phyloP scores from a whole-genome alignment of 202 grass and related monocot species.

The Cymbopogon flexuosus region DNA sequence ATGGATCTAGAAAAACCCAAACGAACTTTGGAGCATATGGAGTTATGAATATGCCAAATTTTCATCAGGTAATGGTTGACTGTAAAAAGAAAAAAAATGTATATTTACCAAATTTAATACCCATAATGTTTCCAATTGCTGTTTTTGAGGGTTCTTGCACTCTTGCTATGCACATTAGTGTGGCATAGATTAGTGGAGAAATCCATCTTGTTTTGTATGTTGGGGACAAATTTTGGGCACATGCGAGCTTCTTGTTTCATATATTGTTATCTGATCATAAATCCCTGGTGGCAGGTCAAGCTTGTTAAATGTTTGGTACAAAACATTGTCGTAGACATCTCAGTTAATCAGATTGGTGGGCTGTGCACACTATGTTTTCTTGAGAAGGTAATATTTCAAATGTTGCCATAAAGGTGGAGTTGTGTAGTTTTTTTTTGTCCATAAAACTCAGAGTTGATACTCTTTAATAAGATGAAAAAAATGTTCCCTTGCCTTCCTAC shows the following conservation, averaged over 20 bases:
- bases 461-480: background rate
- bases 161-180: background rate
- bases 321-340: slow-evolving; percentile 79
- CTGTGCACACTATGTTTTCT: slow-evolving; percentile 72
- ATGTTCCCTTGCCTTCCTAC: background rate
- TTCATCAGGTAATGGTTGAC: background rate
- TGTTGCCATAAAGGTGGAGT: background rate
- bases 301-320: slow-evolving; percentile 69
- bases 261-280: background rate
- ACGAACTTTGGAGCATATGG: background rate
- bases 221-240: background rate
- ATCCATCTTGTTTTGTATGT: background rate
- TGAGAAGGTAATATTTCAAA: slow-evolving; percentile 47
- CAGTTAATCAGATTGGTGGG: slow-evolving; percentile 70
- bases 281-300: slow-evolving; percentile 52
- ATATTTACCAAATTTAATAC: background rate
- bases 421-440: background rate
- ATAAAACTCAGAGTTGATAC: slow-evolving; percentile 16
- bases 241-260: background rate
- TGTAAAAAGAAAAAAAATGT: background rate
- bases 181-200: background rate
- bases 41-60: slow-evolving; percentile 6
- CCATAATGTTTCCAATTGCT: background rate
- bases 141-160: background rate
- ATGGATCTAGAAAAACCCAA: too few relatives aligned